Percentiles rank a stretch among this genome's conserved stretches.
These are phyloP conservation scores for Aspergillus bridgeri DNA, from an alignment of 495 filamentous ascomycete species.

Conservation along the genomic window DNA sequence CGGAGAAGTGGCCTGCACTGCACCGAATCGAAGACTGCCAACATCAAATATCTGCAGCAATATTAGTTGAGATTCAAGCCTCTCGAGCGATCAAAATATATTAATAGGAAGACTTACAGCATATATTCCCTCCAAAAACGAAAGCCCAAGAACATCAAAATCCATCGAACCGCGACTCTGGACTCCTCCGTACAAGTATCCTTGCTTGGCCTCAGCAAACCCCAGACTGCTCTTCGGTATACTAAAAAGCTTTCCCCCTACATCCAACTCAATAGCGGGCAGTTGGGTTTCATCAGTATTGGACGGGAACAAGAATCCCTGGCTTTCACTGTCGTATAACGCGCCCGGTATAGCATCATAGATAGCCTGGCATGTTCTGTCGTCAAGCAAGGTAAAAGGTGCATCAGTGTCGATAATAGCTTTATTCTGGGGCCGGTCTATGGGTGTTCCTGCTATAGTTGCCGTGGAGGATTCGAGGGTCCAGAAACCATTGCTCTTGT, in stretches of 20 bases:
- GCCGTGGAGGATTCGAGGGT: slow-evolving; percentile 59
- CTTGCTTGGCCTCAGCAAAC: slow-evolving; percentile 58
- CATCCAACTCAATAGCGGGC: slow-evolving; percentile 65
- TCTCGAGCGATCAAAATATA: neutral
- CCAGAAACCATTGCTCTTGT: slow-evolving; percentile 73
- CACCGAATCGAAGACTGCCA: slow-evolving; percentile 66
- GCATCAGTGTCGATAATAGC: slow-evolving; percentile 81
- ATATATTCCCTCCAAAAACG: slow-evolving; percentile 73
- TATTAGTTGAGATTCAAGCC: neutral
- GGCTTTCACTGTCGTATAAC: slow-evolving; percentile 57
- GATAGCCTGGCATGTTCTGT: slow-evolving; percentile 61
- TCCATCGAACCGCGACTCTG: slow-evolving; percentile 64
- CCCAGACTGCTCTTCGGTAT: slow-evolving; percentile 71
- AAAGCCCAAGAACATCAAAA: slow-evolving; percentile 73
- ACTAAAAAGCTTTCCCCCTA: slow-evolving; percentile 61
- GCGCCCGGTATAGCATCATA: slow-evolving; percentile 70
- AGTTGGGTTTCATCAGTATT: slow-evolving; percentile 53
- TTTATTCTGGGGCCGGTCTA: slow-evolving; percentile 59
- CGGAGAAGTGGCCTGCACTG: no score
- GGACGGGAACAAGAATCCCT: slow-evolving; percentile 67
- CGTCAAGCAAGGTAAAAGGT: slow-evolving; percentile 66
- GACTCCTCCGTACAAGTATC: slow-evolving; percentile 68
- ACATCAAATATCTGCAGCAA: slow-evolving; percentile 67
- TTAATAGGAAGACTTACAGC: slow-evolving; percentile 49
- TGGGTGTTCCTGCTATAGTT: slow-evolving; percentile 57